Base-by-base conservation (phyloP, 305 asterid genomes). In the Fraxinus paxiana region DNA sequence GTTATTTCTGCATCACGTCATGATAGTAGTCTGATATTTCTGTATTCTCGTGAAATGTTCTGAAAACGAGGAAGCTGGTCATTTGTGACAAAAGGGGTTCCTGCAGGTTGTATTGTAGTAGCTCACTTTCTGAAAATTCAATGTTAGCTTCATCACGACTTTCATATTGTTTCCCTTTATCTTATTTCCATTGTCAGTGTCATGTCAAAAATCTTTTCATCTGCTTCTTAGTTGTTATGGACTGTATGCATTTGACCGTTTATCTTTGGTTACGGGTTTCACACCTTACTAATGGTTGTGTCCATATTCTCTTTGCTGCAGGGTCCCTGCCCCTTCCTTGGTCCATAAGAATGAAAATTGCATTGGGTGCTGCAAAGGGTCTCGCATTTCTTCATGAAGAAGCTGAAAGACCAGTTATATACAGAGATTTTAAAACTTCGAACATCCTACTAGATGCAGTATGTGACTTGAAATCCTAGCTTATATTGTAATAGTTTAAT, bases 361-460 rank as follows among this genome's bases (percentile, higher is more conserved):
- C 94, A 38, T 83, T 92, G 8, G 90, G 90, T 84, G 97, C 98
- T 30, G 97, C 98, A 59, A 89, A 87, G 80, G 98, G 97, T 56
- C 96, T 94, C 73, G 97, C 97, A 12, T 94, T 88, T 86, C 97
- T 94, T 79, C 98, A 94, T 20, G 96, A 94, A 89, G 98, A 91
- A 89, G 92, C 97, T 33, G 92, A 90, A 86, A 92, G 84, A 80
- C 96, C 97, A 2, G 93, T 94, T 61, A 94, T 94, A 77, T 94
- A 91, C 82, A 83, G 98, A 74, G 97, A 94, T 83, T 92, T 94
- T 63, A 94, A 92, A 79, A 83, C 98, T 41, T 94, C 98, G 3
- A 94, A 92, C 85, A 88, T 92, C 81, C 84, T 94, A 6, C 86
- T 92, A 43, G 98, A 94, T 82, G 88, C 87, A 86, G 98, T 92